These are phyloP conservation scores for Aspergillus niger DNA, from an alignment of 2,329 filamentous ascomycete genomes.

Conservation along the genomic window DNA sequence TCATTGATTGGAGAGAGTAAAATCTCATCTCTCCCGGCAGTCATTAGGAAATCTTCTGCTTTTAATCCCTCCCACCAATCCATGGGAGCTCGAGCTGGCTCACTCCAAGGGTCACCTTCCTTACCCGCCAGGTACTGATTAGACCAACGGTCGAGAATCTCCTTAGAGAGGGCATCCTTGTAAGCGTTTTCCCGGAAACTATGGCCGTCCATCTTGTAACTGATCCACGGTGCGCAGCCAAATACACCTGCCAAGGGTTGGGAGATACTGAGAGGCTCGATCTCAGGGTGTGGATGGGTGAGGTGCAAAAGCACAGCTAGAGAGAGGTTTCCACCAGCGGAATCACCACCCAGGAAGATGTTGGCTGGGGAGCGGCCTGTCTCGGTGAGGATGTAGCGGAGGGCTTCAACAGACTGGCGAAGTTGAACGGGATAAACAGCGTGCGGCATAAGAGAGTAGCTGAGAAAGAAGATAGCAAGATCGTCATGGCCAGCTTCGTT, in stretches of 20 bases:
- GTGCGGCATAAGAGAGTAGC: constrained; percentile 55
- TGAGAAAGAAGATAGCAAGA: constrained; percentile 53
- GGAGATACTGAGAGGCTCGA: constrained; percentile 43
- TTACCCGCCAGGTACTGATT: constrained; percentile 47
- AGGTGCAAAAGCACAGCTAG: constrained; percentile 37
- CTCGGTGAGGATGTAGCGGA: constrained; percentile 41
- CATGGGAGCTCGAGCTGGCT: constrained; percentile 49
- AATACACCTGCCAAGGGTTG: constrained; percentile 48
- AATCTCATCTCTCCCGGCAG: constrained; percentile 57
- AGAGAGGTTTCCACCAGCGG: constrained; percentile 44
- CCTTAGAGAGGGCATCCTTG: constrained; percentile 51
- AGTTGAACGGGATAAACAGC: constrained; percentile 44
- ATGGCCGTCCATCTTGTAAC: constrained; percentile 46
- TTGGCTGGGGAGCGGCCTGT: constrained; percentile 33
- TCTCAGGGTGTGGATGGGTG: constrained; percentile 57
- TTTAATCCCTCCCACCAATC: constrained; percentile 56
- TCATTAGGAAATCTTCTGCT: constrained; percentile 53
- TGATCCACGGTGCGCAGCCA: constrained; percentile 59
- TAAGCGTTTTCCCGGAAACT: constrained; percentile 48
- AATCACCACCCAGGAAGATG: constrained; percentile 44
- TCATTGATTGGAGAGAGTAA: constrained; percentile 43
- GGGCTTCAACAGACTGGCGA: constrained; percentile 39
- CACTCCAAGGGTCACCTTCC: constrained; percentile 52
- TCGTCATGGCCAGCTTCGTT: constrained; percentile 42
- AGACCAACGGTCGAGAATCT: constrained; percentile 46